Base-by-base conservation (phyloP, 2,329 filamentous ascomycete species). In the Pseudogymnoascus sp. region DNA sequence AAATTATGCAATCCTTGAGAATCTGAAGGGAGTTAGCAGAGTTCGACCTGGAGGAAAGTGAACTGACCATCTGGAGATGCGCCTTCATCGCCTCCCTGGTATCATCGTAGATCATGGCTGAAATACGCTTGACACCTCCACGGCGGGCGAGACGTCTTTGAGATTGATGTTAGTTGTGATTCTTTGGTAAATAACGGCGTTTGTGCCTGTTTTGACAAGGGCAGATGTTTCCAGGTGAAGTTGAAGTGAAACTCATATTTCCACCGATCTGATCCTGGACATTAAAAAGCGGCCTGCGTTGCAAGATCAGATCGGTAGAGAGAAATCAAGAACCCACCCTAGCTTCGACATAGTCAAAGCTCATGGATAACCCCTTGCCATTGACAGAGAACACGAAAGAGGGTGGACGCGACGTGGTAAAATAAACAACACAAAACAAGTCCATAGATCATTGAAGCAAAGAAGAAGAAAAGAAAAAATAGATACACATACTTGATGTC, bases 41-140 rank as follows among this genome's bases (percentile, higher is more conserved):
- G 34, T 20, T 35, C 25, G 7, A 30, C 25, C 11, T 18, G 14
- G 34, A 22, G 9, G 6, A n/a, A 12, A n/a, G 35, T 38, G 34
- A 28, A 60, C 74, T 34, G 74, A 86, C 83, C 28, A 65, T 64
- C 4, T 74, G 65, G 0, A 92, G 72, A 0, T 78, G 75, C 0
- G 67, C 63, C 20, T 78, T 82, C 1, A 92, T 59, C 0, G 77
- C 82, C 0, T 3, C 16, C 0, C 89, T 77, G 0, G 79, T 71
- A 0, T 89, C 85, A 0, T 84, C 77, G 67, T 92, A 92, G 2
- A 91, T 86, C 0, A 50, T 65, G 80, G 0, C 41, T 2, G 85
- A 86, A 7, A 92, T 90, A 0, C 89, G 78, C 70, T 91, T 91
- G 0, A 93, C 86, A 0, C 89, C 89, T 1, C 89, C 89, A 6